These are phyloP conservation scores for Kodamaea sagamina DNA, from an alignment of 805 yeast genomes.

Conservation along the genomic window DNA sequence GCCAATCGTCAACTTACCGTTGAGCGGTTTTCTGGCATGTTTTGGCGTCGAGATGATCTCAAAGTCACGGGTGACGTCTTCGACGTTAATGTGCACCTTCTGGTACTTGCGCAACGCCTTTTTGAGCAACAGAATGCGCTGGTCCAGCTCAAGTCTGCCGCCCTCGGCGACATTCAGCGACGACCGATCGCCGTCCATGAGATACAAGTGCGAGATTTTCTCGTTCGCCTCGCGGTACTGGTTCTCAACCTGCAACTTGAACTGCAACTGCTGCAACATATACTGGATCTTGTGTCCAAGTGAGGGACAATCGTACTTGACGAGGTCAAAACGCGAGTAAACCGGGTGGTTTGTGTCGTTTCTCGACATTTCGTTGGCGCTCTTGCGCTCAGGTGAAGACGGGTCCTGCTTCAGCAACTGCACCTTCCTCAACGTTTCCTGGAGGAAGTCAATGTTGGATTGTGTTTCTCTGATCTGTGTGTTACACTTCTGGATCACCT, in stretches of 20 bases:
- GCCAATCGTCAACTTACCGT: slow-evolving; percentile 77
- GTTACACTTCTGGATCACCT: slow-evolving; percentile 88
- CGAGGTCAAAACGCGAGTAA: slow-evolving; percentile 73
- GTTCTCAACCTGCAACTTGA: slow-evolving; percentile 89
- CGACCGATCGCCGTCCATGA: slow-evolving; percentile 86
- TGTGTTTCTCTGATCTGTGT: slow-evolving; percentile 89
- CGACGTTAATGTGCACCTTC: slow-evolving; percentile 77
- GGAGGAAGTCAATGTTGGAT: slow-evolving; percentile 84
- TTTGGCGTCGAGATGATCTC: slow-evolving; percentile 68
- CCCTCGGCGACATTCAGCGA: slow-evolving; percentile 86
- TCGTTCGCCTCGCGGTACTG: slow-evolving; percentile 93
- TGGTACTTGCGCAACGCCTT: slow-evolving; percentile 85
- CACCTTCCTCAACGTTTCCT: slow-evolving; percentile 70
- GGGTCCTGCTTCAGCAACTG: slow-evolving; percentile 26
- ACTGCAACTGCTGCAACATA: slow-evolving; percentile 93
- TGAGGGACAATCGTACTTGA: slow-evolving; percentile 92
- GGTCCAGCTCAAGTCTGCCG: slow-evolving; percentile 80
- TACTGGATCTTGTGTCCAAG: slow-evolving; percentile 92
- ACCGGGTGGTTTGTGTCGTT: slow-evolving; percentile 19
- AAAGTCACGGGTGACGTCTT: slow-evolving; percentile 62
- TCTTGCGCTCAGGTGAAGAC: slow-evolving; percentile 13
- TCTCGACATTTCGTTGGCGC: slow-evolving; percentile 7
- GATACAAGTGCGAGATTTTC: slow-evolving; percentile 81
- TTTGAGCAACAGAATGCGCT: slow-evolving; percentile 79
- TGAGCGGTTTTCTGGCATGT: slow-evolving; percentile 77